Base-by-base conservation (phyloP, 2,329 filamentous ascomycete species). In the Aspergillus sp. region DNA sequence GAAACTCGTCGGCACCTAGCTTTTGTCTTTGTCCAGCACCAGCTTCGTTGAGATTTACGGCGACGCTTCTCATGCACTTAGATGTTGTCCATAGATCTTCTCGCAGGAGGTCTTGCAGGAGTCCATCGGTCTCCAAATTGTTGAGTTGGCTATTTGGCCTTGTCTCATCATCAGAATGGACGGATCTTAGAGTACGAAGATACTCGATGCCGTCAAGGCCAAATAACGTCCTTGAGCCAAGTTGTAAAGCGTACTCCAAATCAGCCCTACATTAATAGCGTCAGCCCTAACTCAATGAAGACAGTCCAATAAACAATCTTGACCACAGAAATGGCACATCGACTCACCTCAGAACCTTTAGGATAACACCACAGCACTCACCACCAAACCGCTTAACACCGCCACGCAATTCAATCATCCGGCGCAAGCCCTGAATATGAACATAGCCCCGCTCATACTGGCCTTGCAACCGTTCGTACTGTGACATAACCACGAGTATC, bases 391-490 rank as follows among this genome's bases (percentile, higher is more conserved):
- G n/a, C 9, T 13, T 17, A 17, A 54, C 17, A 2, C 51, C 44
- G 6, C 51, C 51, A 17, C 51, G 42, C n/a, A 54, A 48, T 19
- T 48, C 42, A n/a, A 40, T 24, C 44, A 54, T 54, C n/a, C 51
- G 44, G 7, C 34, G 24, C 15, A 54, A 17, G 5, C 51, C 51
- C 20, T 48, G 42, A 8, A 54, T 15, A 48, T 54, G 51, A 19
- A 54, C 37, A 54, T 47, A 54, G 2, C 51, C 51, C 2, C 51
- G 44, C 33, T 15, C 19, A 41, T 47, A 54, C 44, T 54, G 33
- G 5, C 44, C 51, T 30, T 54, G 51, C 20, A 54, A 11, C 20
- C 51, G 42, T 30, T 54, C 51, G 40, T 54, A 54, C n/a, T 54
- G 51, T 2, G 51, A 47, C 44, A 54, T 47, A 17, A 44, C 24